These are phyloP conservation scores for Chionographis japonica DNA, from an alignment of 106 monocot genomes.

Conservation along the genomic window DNA sequence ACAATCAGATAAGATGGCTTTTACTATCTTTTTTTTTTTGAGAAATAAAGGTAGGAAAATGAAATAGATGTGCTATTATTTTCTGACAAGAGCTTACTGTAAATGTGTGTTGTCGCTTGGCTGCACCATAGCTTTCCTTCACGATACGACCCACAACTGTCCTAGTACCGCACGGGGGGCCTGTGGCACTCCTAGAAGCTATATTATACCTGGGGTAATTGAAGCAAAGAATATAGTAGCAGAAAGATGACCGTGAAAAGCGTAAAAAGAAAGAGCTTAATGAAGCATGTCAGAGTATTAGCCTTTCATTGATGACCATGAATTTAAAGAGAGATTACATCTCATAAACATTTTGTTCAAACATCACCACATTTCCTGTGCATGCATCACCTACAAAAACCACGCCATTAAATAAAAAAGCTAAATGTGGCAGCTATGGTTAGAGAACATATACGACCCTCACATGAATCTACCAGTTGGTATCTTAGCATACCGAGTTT, in stretches of 20 bases:
- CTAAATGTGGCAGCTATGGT: not conserved
- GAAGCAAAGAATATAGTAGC: not conserved
- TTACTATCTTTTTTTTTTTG: no score
- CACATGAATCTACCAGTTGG: no score
- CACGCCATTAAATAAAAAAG: not conserved
- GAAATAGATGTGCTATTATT: not conserved
- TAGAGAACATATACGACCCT: not conserved
- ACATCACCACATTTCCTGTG: slow-evolving; percentile 81
- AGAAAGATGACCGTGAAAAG: not conserved
- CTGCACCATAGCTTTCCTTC: slow-evolving; percentile 85
- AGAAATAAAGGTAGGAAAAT: no score
- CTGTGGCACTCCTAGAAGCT: slow-evolving; percentile 66
- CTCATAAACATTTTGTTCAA: slow-evolving; percentile 76
- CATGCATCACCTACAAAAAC: slow-evolving; percentile 73
- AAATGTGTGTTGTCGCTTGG: slow-evolving; percentile 93
- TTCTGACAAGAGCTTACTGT: slow-evolving; percentile 40
- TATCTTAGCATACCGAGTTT: no score
- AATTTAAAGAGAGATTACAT: slow-evolving; percentile 29
- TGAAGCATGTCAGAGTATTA: not conserved
- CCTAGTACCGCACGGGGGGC: slow-evolving; percentile 56
- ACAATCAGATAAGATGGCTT: no score
- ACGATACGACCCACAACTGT: slow-evolving; percentile 69
- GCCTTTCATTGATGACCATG: not conserved
- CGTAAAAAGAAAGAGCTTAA: not conserved
- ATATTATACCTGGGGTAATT: slow-evolving; percentile 30